A percentile compares a stretch with the other conserved stretches of the same genome.
Evolutionary conservation across 768 basidiomycete species (phyloP).

Genomic region (Leccinum subtestaceum): DNA sequence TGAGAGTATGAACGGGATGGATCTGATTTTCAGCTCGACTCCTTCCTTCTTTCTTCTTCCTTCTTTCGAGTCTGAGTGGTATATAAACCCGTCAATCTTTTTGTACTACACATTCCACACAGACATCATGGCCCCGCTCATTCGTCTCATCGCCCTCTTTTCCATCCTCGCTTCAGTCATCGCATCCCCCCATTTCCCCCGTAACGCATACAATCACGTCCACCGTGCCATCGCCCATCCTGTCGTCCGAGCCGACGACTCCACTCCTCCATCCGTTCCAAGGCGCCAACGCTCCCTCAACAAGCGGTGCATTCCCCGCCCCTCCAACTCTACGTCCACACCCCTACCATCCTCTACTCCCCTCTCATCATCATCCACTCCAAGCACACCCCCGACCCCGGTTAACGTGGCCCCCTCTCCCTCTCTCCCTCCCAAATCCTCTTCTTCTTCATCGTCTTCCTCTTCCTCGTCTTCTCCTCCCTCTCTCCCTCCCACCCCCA

Average conservation of each 20-base stretch:
- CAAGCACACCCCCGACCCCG: conserved; percentile 5
- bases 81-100: conserved; percentile 19
- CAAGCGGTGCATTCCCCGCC: conserved; percentile 25
- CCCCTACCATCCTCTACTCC: background rate
- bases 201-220: conserved; percentile 22
- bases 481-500: background rate
- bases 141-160: conserved; percentile 43
- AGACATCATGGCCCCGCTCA: conserved; percentile 33
- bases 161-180: conserved; percentile 36
- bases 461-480: background rate
- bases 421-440: background rate
- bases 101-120: background rate
- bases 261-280: background rate
- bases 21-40: background rate
- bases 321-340: conserved; percentile 18
- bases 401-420: conserved; percentile 24
- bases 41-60: background rate
- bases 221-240: conserved; percentile 16
- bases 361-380: background rate
- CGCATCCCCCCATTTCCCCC: conserved; percentile 38
- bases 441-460: background rate
- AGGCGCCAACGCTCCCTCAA: conserved; percentile 28
- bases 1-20: background rate
- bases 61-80: background rate
- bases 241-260: background rate